Evolutionary conservation across 2,329 filamentous ascomycete species (phyloP).

Genomic region (Cucurbitaria berberidis): DNA sequence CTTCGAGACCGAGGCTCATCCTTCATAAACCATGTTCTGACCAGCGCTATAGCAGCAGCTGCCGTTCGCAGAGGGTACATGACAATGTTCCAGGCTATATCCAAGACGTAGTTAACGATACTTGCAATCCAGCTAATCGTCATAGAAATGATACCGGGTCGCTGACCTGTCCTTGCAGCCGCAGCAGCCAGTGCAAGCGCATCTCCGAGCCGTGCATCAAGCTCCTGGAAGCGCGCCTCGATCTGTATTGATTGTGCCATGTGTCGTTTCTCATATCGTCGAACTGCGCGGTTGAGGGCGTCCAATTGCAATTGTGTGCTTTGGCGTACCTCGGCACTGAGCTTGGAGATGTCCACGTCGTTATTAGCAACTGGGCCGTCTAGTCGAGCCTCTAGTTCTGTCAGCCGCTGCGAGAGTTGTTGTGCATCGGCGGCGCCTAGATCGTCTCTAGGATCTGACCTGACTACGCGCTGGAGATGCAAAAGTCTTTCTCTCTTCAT

Average conservation of each 20-base stretch:
- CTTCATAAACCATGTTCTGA: constrained; percentile 30
- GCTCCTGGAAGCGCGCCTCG: constrained; percentile 73
- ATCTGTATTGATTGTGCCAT: constrained; percentile 76
- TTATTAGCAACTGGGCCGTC: constrained; percentile 49
- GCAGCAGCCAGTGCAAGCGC: constrained; percentile 81
- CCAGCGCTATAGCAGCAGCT: constrained; percentile 12
- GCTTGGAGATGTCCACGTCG: constrained; percentile 49
- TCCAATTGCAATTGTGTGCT: constrained; percentile 82
- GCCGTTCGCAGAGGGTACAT: constrained; percentile 40
- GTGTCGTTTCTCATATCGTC: constrained; percentile 89
- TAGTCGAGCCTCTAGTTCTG: constrained; percentile 69
- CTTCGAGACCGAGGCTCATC: constrained; percentile 32
- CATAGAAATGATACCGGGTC: constrained; percentile 39
- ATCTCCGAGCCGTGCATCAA: constrained; percentile 76
- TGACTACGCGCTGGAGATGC: constrained; percentile 77
- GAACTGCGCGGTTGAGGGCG: constrained; percentile 83
- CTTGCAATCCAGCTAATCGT: constrained; percentile 37
- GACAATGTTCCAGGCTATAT: constrained; percentile 34
- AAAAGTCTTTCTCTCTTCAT: constrained; percentile 80
- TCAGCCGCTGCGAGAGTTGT: constrained; percentile 66
- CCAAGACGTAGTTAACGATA: constrained; percentile 26
- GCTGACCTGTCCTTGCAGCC: constrained; percentile 53
- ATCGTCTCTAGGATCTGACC: constrained; percentile 28
- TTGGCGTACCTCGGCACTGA: constrained; percentile 64
- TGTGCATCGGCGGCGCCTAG: constrained; percentile 25